Percentiles rank a stretch among this genome's conserved stretches.
phyloP scores from a whole-genome alignment of 176 grass and related monocot genomes.

The Raddia distichophylla region DNA sequence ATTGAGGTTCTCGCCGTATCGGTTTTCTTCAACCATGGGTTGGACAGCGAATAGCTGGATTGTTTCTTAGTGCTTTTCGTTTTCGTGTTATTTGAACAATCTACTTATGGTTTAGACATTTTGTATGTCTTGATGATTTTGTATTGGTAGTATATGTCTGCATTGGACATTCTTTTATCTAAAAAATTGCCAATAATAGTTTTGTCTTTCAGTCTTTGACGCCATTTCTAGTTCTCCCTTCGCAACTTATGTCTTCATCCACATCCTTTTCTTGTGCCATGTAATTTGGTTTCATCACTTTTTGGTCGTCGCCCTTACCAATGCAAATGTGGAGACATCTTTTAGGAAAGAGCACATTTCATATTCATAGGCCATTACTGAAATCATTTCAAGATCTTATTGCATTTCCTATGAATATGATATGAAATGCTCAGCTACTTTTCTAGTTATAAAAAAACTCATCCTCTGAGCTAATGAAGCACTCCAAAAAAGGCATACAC shows the following conservation, averaged over 20 bases:
- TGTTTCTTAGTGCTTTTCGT: too few species aligned
- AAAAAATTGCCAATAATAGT: neutral
- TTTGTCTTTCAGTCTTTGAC: neutral
- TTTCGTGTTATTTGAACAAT: too few species aligned
- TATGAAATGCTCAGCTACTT: conserved; percentile 31
- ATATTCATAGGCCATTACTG: neutral
- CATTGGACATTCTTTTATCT: too few species aligned
- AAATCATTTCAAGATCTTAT: conserved; percentile 16
- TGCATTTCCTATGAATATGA: neutral
- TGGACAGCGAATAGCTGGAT: too few species aligned
- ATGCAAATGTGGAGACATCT: neutral
- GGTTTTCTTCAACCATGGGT: too few species aligned
- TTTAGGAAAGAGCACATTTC: conserved; percentile 9
- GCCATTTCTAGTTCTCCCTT: neutral
- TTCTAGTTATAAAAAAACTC: conserved; percentile 36
- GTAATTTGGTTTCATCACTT: neutral
- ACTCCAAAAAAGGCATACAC: conserved; percentile 27
- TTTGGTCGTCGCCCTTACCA: neutral
- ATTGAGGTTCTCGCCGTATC: too few species aligned
- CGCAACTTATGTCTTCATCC: neutral
- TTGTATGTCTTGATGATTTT: too few species aligned
- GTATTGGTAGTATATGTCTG: too few species aligned
- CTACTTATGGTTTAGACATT: too few species aligned
- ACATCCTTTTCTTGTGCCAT: neutral
- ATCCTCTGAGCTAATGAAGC: conserved; percentile 46